phyloP scores from a whole-genome alignment of 192 early-diverging fungal species.

The Backusella luteola region DNA sequence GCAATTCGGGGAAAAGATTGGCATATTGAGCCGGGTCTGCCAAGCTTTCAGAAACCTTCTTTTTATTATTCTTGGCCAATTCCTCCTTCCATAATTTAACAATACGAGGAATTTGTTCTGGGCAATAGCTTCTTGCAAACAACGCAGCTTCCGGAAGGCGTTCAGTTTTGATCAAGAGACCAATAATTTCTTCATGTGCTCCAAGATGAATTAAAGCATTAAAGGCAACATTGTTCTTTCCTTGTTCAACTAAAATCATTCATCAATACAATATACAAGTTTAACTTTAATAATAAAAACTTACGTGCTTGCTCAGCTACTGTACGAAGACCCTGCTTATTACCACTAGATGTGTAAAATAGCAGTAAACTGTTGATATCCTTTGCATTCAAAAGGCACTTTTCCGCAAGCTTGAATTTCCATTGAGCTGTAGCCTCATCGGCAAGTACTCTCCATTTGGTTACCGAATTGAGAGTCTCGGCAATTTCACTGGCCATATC shows the following conservation, averaged over 20 bases:
- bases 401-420: conserved; percentile 89
- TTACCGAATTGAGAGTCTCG: conserved; percentile 73
- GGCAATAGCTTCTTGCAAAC: conserved; percentile 86
- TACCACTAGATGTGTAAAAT: conserved; percentile 86
- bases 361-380: conserved; percentile 90
- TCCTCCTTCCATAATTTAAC: conserved; percentile 79
- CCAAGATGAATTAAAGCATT: conserved; percentile 73
- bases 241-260: conserved; percentile 49
- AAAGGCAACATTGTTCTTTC: conserved; percentile 93
- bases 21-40: conserved; percentile 82
- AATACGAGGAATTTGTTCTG: conserved; percentile 65
- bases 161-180: conserved; percentile 81
- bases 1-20: conserved; percentile 87
- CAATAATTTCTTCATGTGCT: conserved; percentile 76
- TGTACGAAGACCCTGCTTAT: conserved; percentile 67
- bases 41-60: conserved; percentile 86
- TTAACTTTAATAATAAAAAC: background rate
- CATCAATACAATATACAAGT: background rate
- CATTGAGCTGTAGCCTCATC: conserved; percentile 85
- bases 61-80: conserved; percentile 61
- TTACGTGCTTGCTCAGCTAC: conserved; percentile 70
- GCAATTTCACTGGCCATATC: conserved; percentile 88
- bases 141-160: conserved; percentile 94
- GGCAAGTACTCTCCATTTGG: conserved; percentile 93
- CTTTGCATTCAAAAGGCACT: conserved; percentile 82